These are phyloP conservation scores for Encephalitozoon romaleae DNA, from an alignment of 371 early-diverging fungal genomes.

Conservation along the genomic window DNA sequence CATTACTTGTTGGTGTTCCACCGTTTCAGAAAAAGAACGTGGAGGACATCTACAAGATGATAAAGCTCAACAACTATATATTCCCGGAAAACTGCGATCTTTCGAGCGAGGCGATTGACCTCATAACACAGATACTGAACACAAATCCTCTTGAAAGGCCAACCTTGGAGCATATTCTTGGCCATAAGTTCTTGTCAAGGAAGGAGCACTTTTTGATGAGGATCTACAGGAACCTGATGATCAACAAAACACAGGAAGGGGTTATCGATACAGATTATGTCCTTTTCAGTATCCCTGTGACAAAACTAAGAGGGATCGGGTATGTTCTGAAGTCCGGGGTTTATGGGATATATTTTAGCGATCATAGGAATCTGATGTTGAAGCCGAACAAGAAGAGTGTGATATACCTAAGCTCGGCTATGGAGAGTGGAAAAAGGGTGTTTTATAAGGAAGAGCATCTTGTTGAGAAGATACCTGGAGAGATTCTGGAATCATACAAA, in stretches of 20 bases:
- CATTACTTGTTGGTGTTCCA: slow-evolving; percentile 78
- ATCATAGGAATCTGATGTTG: slow-evolving; percentile 65
- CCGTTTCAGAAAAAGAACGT: slow-evolving; percentile 83
- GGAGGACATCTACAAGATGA: slow-evolving; percentile 71
- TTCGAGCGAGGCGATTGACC: slow-evolving; percentile 67
- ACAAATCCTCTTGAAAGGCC: slow-evolving; percentile 67
- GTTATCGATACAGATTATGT: slow-evolving; percentile 42
- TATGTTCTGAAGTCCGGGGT: slow-evolving; percentile 71
- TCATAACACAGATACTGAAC: slow-evolving; percentile 70
- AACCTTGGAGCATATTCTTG: slow-evolving; percentile 62
- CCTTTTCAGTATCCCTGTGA: slow-evolving; percentile 67
- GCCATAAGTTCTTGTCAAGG: slow-evolving; percentile 54
- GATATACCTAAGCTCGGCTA: slow-evolving; percentile 19
- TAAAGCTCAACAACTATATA: slow-evolving; percentile 67
- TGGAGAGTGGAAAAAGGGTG: slow-evolving; percentile 39
- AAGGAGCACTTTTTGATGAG: slow-evolving; percentile 34
- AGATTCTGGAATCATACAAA: background rate
- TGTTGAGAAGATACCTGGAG: slow-evolving; percentile 37
- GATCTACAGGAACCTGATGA: slow-evolving; percentile 37
- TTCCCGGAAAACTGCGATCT: slow-evolving; percentile 68
- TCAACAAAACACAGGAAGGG: background rate
- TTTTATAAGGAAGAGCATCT: slow-evolving; percentile 52
- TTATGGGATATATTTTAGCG: slow-evolving; percentile 72
- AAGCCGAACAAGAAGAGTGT: slow-evolving; percentile 10
- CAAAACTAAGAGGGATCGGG: slow-evolving; percentile 71